phyloP scores from a whole-genome alignment of 768 basidiomycete genomes.

The Trametes cinnabarina region DNA sequence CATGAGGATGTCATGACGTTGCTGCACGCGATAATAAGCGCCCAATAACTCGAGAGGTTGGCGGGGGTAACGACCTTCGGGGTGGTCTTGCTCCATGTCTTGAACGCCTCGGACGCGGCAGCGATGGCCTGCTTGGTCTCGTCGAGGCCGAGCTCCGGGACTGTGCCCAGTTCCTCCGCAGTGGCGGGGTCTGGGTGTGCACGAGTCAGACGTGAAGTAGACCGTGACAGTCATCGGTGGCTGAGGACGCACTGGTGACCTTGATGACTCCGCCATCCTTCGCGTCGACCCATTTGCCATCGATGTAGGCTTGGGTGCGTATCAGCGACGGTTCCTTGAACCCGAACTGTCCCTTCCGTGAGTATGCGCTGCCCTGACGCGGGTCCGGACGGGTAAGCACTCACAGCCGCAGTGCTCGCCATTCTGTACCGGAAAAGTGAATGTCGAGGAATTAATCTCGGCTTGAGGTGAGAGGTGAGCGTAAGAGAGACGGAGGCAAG shows the following conservation, averaged over 20 bases:
- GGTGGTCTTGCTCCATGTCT: constrained; percentile 83
- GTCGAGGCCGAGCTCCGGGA: constrained; percentile 85
- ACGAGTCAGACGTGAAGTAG: not conserved
- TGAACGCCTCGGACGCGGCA: constrained; percentile 78
- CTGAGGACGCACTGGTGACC: constrained; percentile 64
- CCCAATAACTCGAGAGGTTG: not conserved
- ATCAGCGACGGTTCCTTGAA: constrained; percentile 77
- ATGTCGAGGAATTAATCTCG: constrained; percentile 5
- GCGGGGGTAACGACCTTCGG: constrained; percentile 59
- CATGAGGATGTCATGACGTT: constrained; percentile 79
- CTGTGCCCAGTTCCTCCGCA: constrained; percentile 73
- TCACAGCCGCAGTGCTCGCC: constrained; percentile 8
- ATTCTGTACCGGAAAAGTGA: constrained; percentile 7
- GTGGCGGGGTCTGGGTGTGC: constrained; percentile 82
- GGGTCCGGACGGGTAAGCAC: not conserved
- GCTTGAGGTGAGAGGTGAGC: not conserved
- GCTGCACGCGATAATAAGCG: constrained; percentile 35
- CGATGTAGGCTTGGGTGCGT: constrained; percentile 73
- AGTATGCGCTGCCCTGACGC: not conserved
- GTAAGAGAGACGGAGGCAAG: not conserved
- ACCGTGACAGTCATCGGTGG: not conserved
- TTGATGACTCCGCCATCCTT: constrained; percentile 65
- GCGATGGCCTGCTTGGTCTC: constrained; percentile 86
- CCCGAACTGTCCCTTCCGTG: constrained; percentile 47
- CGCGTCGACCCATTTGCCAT: constrained; percentile 86